A percentile compares a stretch with the other conserved stretches of the same genome.
Conservation (phyloP, 352 stramenopile genomes). For the Aphanomyces invadans region DNA sequence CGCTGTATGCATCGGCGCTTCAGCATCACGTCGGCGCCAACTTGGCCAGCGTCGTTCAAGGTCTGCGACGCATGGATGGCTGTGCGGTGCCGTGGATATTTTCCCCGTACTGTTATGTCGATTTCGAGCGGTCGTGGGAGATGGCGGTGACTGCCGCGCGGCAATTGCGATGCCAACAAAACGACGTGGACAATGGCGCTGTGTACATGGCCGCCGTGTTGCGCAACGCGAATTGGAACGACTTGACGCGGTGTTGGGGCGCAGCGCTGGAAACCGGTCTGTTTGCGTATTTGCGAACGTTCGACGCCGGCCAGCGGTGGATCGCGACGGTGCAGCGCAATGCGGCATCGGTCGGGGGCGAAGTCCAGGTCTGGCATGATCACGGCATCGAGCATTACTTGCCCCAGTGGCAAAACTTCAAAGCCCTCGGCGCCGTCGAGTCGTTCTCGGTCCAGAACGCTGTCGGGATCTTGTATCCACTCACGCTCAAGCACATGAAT, state of each 20-base stretch:
- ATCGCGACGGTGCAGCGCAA: background rate
- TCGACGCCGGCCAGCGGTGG: background rate
- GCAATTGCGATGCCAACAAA: constrained; percentile 14
- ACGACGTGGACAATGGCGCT: background rate
- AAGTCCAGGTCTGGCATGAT: background rate
- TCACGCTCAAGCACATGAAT: constrained; percentile 15
- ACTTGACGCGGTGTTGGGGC: background rate
- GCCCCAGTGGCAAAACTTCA: constrained; percentile 13
- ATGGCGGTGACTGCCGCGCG: constrained; percentile 1
- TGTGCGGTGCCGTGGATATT: constrained; percentile 11
- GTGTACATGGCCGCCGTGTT: constrained; percentile 9
- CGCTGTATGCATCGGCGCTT: background rate
- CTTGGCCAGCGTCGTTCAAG: background rate
- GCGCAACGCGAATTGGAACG: constrained; percentile 5
- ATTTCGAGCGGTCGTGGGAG: background rate
- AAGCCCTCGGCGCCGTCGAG: background rate
- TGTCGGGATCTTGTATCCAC: constrained; percentile 1
- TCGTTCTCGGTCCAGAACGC: constrained; percentile 3
- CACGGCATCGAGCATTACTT: background rate
- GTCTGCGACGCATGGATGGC: constrained; percentile 3
- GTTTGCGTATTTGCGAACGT: background rate
- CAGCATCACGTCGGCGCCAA: background rate
- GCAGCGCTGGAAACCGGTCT: background rate
- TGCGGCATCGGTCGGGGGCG: background rate
- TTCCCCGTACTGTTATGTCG: constrained; percentile 15